Percentiles rank a stretch among this genome's conserved stretches.
phyloP scores from a whole-genome alignment of 2,329 filamentous ascomycete genomes.

The Clarireedia hainanense region DNA sequence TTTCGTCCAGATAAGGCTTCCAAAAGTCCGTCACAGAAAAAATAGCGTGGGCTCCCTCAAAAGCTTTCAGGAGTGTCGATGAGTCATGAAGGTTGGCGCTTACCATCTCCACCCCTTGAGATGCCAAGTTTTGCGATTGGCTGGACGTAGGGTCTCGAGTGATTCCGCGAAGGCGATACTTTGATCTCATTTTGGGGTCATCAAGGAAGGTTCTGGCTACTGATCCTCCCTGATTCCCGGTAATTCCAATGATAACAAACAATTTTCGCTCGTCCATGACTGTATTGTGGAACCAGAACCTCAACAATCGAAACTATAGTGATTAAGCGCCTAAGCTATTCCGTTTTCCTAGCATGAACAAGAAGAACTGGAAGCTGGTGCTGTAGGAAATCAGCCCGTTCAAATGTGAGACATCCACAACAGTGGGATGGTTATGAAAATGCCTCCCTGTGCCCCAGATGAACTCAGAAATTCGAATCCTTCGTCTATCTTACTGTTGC shows the following conservation, averaged over 20 bases:
- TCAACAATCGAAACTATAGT: background rate
- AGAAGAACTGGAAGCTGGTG: background rate
- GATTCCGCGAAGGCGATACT: constrained; percentile 34
- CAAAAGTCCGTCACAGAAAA: constrained; percentile 49
- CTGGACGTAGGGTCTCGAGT: constrained; percentile 35
- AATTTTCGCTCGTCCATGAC: constrained; percentile 20
- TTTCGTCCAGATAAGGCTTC: background rate
- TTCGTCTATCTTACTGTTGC: background rate
- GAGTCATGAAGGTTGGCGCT: constrained; percentile 35
- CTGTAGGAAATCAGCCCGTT: background rate
- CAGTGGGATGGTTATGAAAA: background rate
- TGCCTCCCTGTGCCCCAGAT: background rate
- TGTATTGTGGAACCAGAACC: background rate
- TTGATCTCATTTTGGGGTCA: constrained; percentile 29
- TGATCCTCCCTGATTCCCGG: constrained; percentile 41
- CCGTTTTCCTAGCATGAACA: background rate
- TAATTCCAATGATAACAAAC: constrained; percentile 38
- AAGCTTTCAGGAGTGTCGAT: constrained; percentile 31
- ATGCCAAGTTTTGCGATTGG: constrained; percentile 30
- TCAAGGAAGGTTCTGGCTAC: constrained; percentile 37
- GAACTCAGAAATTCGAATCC: background rate
- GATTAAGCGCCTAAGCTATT: too few species aligned
- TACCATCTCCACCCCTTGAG: constrained; percentile 36
- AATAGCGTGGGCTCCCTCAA: constrained; percentile 40
- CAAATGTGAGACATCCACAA: background rate